Base-by-base conservation (phyloP, 805 yeast species). In the Zygosaccharomyces gambellarensis region DNA sequence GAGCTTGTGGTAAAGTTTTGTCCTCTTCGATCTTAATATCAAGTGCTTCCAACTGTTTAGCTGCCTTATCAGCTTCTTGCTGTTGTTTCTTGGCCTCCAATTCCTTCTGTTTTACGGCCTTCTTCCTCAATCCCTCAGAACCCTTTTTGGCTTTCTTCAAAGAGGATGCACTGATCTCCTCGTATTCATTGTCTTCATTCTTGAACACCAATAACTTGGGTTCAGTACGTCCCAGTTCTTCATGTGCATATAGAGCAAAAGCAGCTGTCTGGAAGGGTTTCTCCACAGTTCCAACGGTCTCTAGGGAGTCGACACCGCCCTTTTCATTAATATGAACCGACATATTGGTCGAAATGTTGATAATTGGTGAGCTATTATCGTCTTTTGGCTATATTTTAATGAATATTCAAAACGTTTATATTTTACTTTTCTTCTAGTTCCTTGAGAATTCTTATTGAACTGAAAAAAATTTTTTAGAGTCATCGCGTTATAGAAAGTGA, bases 61-160 rank as follows among this genome's bases (percentile, higher is more conserved):
- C 85, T 40, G 81, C 81, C 50, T 89, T 95, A 39, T 81, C 84
- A 43, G 83, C 84, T 40, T 79, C 84, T 61, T 80, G 80, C 47
- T 76, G 73, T 43, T 62, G 78, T 71, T 58, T 72, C 68, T 55
- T 76, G 72, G 57, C 70, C 72, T 57, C 81, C 82, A 32, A 77
- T 81, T 57, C 76, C 63, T 62, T 77, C 76, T 59, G 81, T 76
- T 75, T 78, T 51, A 71, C 71, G 14, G 71, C 73, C 56, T 79
- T 80, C 74, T 90, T 92, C 71, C 81, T 88, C 55, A 94, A 74
- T 4, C 95, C 92, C 30, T 90, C 97, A 49, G 86, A 94, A 52
- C 96, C 97, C 70, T 94, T 94, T 71, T 87, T 88, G 60, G 98
- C 97, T 73, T 92, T 94, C 74, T 94, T 94, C 65, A 92, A 73